Evolutionary conservation across 1,284 basidiomycete genomes (phyloP), one percentile per base, ranked within the genome.

Genomic region (Chiua sp.): DNA sequence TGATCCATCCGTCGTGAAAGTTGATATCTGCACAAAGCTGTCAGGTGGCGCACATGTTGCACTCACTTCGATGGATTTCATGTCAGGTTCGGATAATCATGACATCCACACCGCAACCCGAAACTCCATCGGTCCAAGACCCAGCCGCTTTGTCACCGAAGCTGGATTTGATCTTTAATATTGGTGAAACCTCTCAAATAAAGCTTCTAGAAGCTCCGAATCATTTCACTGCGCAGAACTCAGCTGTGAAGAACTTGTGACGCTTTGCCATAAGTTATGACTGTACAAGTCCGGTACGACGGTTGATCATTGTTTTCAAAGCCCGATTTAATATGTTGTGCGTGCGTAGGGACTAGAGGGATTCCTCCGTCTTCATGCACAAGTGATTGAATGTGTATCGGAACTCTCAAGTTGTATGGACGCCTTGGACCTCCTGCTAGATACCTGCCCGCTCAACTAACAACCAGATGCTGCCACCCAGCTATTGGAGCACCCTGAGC

Each of bases 261-360:
- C 98, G 83, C 98, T 99, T 62, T 99, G 98, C 77, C 98, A 99
- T 77, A 98, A 97, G n/a, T n/a, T n/a, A n/a, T n/a, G n/a, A n/a
- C 74, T 98, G 96, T 79, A 98, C 96, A 11, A 93, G 90, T 72
- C 76, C 86, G 55, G 94, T 96, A 70, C 72, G 63, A 39, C 28
- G 86, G 79, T 39, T 55, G 35, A n/a, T 42, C 18, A 10, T 54
- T 53, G 54, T 48, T 32, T 26, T 58, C 30, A 11, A 44, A 48
- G 26, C 23, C 47, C 30, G 46, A 37, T 52, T 44, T 33, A 39
- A 35, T 53, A 37, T 62, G 28, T 55, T 61, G 63, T 42, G 67
- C 1, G 42, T 44, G 51, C 44, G 5, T 71, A 96, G 93, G 98
- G 98, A 77, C 82, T 99, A n/a, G 92, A 96, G 84, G 88, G 97